Evolutionary conservation across 495 filamentous ascomycete species (phyloP).

Genomic region (Annulohypoxylon maeteangense): DNA sequence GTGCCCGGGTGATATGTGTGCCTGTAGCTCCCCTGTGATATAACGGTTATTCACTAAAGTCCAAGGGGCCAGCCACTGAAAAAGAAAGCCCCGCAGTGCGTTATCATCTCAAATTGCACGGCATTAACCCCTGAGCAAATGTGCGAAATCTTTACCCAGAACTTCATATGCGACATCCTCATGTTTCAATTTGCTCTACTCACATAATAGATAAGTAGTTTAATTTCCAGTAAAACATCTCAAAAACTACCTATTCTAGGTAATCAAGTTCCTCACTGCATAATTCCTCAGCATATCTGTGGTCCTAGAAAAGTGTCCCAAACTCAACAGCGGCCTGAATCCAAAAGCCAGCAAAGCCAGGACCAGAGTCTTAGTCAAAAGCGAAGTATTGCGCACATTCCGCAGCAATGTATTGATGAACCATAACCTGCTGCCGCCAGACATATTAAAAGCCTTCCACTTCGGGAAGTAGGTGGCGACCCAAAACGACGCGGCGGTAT

Average conservation of each 20-base stretch:
- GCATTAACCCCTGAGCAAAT: no score
- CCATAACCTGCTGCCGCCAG: neutral
- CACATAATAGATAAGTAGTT: no score
- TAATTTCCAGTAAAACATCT: neutral
- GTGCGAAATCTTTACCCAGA: no score
- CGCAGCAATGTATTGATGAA: neutral
- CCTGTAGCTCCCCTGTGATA: no score
- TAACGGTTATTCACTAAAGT: no score
- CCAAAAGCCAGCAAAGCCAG: neutral
- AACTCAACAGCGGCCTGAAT: neutral
- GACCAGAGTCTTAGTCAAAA: neutral
- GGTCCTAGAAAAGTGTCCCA: neutral
- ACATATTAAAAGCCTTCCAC: neutral
- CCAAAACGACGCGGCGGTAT: neutral
- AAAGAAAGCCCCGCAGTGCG: no score
- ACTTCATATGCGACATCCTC: no score
- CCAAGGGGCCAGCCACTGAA: no score
- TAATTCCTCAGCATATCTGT: neutral
- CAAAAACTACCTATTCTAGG: neutral
- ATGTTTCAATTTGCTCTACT: no score
- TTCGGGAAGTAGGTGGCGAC: neutral
- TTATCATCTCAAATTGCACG: no score
- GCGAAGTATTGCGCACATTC: neutral
- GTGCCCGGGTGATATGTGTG: no score
- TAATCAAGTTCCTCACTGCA: neutral